Evolutionary conservation across 108 stramenopile genomes (phyloP).

Genomic region (Cylindrotheca fusiformis): DNA sequence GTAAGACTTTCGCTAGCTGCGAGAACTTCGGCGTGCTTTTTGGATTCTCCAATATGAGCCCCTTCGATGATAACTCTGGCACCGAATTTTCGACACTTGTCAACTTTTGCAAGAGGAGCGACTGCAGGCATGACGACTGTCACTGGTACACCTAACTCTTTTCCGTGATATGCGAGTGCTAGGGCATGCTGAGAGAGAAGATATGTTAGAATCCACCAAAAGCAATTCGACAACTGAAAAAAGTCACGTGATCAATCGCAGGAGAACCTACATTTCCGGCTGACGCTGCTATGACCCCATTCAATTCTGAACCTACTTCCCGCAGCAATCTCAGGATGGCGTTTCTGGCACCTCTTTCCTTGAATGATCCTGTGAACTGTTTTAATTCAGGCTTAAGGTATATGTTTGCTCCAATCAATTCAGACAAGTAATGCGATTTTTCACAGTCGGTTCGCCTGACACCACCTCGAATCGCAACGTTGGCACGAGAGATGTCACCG

Average conservation of each 20-base stretch:
- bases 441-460: conserved; percentile 63
- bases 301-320: conserved; percentile 33
- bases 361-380: conserved; percentile 95
- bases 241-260: too few relatives aligned
- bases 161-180: conserved; percentile 93
- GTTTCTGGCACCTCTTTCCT: conserved; percentile 96
- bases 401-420: conserved; percentile 78
- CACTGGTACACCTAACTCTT: conserved; percentile 89
- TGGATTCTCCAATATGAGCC: conserved; percentile 91
- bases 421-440: conserved; percentile 70
- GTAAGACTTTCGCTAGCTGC: conserved; percentile 52
- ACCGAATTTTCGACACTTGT: conserved; percentile 94
- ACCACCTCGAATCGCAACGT: conserved; percentile 74
- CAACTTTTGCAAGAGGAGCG: conserved; percentile 93
- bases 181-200: too few relatives aligned
- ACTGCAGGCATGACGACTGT: conserved; percentile 95
- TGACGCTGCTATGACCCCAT: conserved; percentile 91
- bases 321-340: conserved; percentile 74
- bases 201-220: too few relatives aligned
- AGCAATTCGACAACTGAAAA: too few relatives aligned
- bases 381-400: conserved; percentile 84
- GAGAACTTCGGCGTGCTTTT: conserved; percentile 73
- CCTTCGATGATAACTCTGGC: conserved; percentile 91
- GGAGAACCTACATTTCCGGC: too few relatives aligned
- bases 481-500: conserved; percentile 77